Percentiles rank a stretch among this genome's conserved stretches.
Conservation (phyloP, 2,329 filamentous ascomycete species). For the Pyrenochaeta sp. region DNA sequence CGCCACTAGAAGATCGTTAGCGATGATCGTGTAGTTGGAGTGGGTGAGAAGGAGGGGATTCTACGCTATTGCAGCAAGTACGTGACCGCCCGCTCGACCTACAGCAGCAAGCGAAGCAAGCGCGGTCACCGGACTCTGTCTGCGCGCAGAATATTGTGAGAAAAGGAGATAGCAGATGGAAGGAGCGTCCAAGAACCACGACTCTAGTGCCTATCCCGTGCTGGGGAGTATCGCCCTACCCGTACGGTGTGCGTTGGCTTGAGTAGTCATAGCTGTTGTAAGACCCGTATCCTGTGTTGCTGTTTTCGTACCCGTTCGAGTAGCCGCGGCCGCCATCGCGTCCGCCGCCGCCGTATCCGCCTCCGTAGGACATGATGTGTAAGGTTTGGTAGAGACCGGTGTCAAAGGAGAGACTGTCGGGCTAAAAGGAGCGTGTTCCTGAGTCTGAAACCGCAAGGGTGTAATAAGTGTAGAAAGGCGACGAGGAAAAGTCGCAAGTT, state of each 20-base stretch:
- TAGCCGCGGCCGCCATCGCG: slow-evolving; percentile 60
- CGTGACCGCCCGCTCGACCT: slow-evolving; percentile 33
- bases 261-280: slow-evolving; percentile 57
- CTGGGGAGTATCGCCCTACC: slow-evolving; percentile 52
- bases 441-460: slow-evolving; percentile 19
- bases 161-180: slow-evolving; percentile 41
- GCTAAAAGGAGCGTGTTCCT: slow-evolving; percentile 31
- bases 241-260: slow-evolving; percentile 55
- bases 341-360: slow-evolving; percentile 54
- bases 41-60: slow-evolving; percentile 29
- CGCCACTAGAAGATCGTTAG: slow-evolving; percentile 45
- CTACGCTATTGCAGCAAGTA: slow-evolving; percentile 43
- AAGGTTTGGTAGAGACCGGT: slow-evolving; percentile 45
- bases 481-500: slow-evolving; percentile 35
- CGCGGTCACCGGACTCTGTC: slow-evolving; percentile 32
- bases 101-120: slow-evolving; percentile 29
- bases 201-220: slow-evolving; percentile 52
- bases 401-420: slow-evolving; percentile 29
- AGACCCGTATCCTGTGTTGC: slow-evolving; percentile 56
- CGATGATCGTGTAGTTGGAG: slow-evolving; percentile 5
- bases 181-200: slow-evolving; percentile 41
- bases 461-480: slow-evolving; percentile 32
- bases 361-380: slow-evolving; percentile 74
- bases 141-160: slow-evolving; percentile 41
- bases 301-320: slow-evolving; percentile 62